These are phyloP conservation scores for Takakia lepidozioides DNA, from an alignment of 225 moss, liverwort and hornwort species.

Conservation along the genomic window DNA sequence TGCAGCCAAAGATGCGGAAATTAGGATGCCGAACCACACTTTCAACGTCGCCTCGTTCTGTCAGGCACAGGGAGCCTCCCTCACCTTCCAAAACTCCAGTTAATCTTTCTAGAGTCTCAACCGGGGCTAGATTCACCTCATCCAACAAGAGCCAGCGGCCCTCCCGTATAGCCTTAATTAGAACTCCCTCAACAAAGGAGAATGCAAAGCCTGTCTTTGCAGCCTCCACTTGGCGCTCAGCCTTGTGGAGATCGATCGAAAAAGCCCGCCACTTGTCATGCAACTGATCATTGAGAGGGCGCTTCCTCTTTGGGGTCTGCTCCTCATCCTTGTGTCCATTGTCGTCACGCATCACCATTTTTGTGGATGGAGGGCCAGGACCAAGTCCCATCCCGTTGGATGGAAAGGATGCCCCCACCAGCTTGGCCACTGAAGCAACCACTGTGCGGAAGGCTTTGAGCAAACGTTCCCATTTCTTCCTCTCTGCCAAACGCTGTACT, in stretches of 20 bases:
- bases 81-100: slow-evolving; percentile 91
- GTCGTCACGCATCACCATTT: slow-evolving; percentile 5
- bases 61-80: slow-evolving; percentile 72
- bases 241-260: slow-evolving; percentile 58
- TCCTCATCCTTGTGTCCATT: slow-evolving; percentile 38
- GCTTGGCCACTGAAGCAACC: slow-evolving; percentile 52
- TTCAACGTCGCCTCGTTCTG: slow-evolving; percentile 92
- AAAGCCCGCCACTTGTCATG: slow-evolving; percentile 71
- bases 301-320: slow-evolving; percentile 66
- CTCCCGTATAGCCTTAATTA: slow-evolving; percentile 87
- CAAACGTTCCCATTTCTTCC: slow-evolving; percentile 77
- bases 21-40: slow-evolving; percentile 68
- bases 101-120: slow-evolving; percentile 87
- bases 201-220: slow-evolving; percentile 89
- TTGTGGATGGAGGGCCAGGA: not conserved
- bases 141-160: slow-evolving; percentile 93
- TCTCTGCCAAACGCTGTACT: slow-evolving; percentile 63
- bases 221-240: slow-evolving; percentile 92
- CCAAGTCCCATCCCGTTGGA: not conserved
- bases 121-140: slow-evolving; percentile 89
- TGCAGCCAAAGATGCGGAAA: slow-evolving; percentile 88
- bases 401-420: slow-evolving; percentile 42
- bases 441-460: slow-evolving; percentile 67
- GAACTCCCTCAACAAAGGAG: slow-evolving; percentile 87
- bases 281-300: slow-evolving; percentile 40